phyloP scores from a whole-genome alignment of 495 filamentous ascomycete species.

The Xylaria cubensis region DNA sequence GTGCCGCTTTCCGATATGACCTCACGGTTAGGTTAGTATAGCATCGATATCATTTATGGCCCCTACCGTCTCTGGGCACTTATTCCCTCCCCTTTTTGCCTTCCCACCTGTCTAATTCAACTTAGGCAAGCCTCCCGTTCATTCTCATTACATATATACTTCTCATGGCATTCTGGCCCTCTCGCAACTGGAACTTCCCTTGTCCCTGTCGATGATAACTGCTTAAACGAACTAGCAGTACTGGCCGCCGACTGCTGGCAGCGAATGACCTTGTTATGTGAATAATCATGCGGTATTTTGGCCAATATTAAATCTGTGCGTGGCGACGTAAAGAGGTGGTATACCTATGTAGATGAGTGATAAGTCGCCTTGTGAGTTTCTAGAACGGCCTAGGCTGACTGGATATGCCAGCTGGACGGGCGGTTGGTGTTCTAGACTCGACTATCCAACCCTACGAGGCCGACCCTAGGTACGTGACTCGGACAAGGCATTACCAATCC shows the following conservation, averaged over 20 bases:
- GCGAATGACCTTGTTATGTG: not conserved
- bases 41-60: not conserved
- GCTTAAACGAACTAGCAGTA: not conserved
- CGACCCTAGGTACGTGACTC: not conserved
- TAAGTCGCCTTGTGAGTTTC: not conserved
- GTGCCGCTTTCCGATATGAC: not conserved
- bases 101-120: not conserved
- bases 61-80: not conserved
- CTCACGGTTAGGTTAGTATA: too few relatives aligned
- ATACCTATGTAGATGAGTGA: not conserved
- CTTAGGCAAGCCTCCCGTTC: not conserved
- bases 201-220: not conserved
- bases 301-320: not conserved
- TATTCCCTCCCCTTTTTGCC: not conserved
- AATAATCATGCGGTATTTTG: not conserved
- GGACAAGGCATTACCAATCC: not conserved
- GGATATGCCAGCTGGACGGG: not conserved
- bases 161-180: not conserved
- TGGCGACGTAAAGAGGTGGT: not conserved
- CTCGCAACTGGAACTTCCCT: too few relatives aligned
- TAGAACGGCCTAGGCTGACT: slow-evolving; percentile 7
- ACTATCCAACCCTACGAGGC: not conserved
- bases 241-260: not conserved
- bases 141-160: not conserved
- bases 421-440: slow-evolving; percentile 19